Conservation (phyloP, 805 yeast genomes). For the Blastobotrys robertii region DNA sequence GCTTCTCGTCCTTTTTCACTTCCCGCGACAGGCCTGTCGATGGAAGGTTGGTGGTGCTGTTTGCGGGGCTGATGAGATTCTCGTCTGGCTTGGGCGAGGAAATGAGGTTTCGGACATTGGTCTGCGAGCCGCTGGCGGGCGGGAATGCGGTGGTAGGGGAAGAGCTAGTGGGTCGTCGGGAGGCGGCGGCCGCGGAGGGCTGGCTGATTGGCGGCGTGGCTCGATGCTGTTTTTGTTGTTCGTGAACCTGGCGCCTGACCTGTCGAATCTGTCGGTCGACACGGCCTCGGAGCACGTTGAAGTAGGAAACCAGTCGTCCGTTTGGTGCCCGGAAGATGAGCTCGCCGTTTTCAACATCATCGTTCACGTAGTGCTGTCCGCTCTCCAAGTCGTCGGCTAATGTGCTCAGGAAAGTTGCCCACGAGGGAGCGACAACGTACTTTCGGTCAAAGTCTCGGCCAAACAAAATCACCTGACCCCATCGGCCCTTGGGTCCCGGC, state of each 20-base stretch:
- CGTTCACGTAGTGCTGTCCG: constrained; percentile 69
- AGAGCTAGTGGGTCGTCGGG: background rate
- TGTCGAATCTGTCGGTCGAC: constrained; percentile 24
- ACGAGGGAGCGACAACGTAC: constrained; percentile 73
- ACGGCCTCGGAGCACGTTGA: constrained; percentile 43
- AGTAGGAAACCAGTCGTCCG: constrained; percentile 64
- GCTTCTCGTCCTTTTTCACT: constrained; percentile 3
- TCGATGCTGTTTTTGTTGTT: constrained; percentile 1
- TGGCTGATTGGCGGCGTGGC: constrained; percentile 5
- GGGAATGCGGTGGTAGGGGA: constrained; percentile 1
- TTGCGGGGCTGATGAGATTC: constrained; percentile 10
- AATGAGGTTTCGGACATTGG: constrained; percentile 1
- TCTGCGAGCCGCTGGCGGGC: constrained; percentile 1
- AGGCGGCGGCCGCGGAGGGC: constrained; percentile 7
- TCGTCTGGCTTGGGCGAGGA: constrained; percentile 3
- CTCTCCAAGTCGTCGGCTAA: constrained; percentile 82
- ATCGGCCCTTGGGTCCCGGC: constrained; percentile 65
- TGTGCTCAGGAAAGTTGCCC: constrained; percentile 78
- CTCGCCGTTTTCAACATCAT: constrained; percentile 51
- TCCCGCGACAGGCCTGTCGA: constrained; percentile 5
- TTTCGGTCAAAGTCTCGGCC: constrained; percentile 93
- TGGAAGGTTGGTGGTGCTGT: constrained; percentile 12
- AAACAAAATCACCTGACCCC: constrained; percentile 88
- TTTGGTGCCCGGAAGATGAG: constrained; percentile 46
- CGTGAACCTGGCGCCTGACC: background rate